Base-by-base conservation (phyloP, 2,329 filamentous ascomycete species). In the Colletotrichum graminicola region DNA sequence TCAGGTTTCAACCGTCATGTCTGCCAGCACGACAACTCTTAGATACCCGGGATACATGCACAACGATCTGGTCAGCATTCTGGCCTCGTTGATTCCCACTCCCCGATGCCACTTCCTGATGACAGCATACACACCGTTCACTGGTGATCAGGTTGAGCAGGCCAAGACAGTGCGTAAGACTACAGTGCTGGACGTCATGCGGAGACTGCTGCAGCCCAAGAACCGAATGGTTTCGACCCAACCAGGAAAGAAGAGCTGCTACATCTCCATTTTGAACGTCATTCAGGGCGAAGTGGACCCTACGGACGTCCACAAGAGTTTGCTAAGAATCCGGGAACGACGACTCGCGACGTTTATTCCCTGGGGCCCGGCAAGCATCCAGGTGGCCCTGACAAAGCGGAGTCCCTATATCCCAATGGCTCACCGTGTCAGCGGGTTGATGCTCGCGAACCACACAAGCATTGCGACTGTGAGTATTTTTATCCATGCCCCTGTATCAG, bases 41-140 rank as follows among this genome's bases (percentile, higher is more conserved):
- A 90, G 96, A 79, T 99, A 99, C 80, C 96, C 96, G 1, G 96
- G 96, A 49, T 99, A 99, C 84, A 99, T 99, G 96, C 96, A 99
- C 86, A 99, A 99, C 82, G 96, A 99, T 79, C 91, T 99, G 21
- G 95, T 97, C 78, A 96, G 95, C 82, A 98, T 99, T 77, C 89
- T 99, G 69, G 96, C 97, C 32, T 97, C 94, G 26, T 88, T 99
- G 52, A 98, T 99, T 73, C 96, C 96, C 1, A 99, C 95, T 0
- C 97, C 96, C 12, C 92, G 96, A 76, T 97, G 95, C 80, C 97
- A 99, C 84, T 99, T 99, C 88, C 87, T 99, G 71, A 97, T 98
- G 91, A 99, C 96, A 6, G 94, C 95, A 54, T 99, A 99, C 84
- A 99, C 96, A 0, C 96, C 96, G 7, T 99, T 99, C 79, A 98